These are phyloP conservation scores for Francoa sonchifolia DNA, from an alignment of 441 rosid species.

Conservation along the genomic window DNA sequence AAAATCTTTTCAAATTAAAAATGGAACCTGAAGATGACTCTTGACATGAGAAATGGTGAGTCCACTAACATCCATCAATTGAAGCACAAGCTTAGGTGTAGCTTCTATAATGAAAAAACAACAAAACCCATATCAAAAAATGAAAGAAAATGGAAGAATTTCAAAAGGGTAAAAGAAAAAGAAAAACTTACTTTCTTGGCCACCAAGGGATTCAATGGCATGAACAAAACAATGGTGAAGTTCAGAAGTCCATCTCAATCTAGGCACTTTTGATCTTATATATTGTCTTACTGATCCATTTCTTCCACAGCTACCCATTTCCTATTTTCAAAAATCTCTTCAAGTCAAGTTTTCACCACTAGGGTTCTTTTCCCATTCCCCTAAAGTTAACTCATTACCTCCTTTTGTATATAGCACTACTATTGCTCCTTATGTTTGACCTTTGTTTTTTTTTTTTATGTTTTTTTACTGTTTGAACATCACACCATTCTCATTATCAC, in stretches of 20 bases:
- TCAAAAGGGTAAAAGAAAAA: background rate
- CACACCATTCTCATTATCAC: no score
- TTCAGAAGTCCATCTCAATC: constrained; percentile 93
- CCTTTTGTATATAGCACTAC: no score
- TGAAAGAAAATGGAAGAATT: background rate
- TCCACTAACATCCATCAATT: constrained; percentile 91
- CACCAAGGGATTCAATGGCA: constrained; percentile 83
- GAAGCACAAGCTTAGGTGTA: constrained; percentile 91
- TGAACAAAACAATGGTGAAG: constrained; percentile 80
- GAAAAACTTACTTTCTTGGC: constrained; percentile 51
- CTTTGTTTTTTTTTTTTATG: no score
- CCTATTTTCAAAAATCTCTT: background rate
- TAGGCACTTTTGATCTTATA: constrained; percentile 79
- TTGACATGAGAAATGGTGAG: constrained; percentile 94
- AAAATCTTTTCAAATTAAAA: background rate
- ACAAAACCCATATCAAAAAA: background rate
- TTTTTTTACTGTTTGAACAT: no score
- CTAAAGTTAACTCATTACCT: no score
- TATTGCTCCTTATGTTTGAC: no score
- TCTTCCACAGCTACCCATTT: constrained; percentile 68
- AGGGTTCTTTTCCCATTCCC: no score
- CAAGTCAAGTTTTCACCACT: no score
- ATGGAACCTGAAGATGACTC: constrained; percentile 87
- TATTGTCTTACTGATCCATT: constrained; percentile 76
- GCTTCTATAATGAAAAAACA: constrained; percentile 37